phyloP scores from a whole-genome alignment of 257 asterid genomes.

The Solanum tarapatanum region DNA sequence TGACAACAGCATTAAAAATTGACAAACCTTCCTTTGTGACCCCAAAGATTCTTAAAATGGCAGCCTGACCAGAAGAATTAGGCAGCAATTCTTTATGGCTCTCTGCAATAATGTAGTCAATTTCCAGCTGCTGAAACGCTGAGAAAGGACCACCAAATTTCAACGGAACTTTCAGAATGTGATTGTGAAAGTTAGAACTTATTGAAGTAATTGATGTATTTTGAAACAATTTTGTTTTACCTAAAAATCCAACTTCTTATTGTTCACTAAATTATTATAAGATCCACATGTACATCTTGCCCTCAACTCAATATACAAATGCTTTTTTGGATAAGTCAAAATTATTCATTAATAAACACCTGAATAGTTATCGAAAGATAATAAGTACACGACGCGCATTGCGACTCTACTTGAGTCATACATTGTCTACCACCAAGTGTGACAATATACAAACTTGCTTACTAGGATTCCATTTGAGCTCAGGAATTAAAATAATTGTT shows the following conservation, averaged over 20 bases:
- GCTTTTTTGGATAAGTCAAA: neutral
- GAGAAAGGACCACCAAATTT: neutral
- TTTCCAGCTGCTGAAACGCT: slow-evolving; percentile 95
- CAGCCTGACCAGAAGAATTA: slow-evolving; percentile 66
- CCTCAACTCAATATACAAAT: neutral
- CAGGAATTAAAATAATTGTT: neutral
- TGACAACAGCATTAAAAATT: neutral
- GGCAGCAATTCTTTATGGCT: slow-evolving; percentile 64
- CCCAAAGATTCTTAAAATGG: slow-evolving; percentile 83
- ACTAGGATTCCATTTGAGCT: neutral
- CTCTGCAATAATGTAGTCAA: slow-evolving; percentile 77
- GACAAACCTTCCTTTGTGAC: slow-evolving; percentile 78
- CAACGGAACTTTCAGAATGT: neutral
- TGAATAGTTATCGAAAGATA: neutral
- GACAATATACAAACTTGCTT: neutral
- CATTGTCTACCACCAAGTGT: neutral
- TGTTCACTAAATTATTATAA: neutral
- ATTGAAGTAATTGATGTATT: neutral
- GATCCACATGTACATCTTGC: neutral
- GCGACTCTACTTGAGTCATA: neutral
- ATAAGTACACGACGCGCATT: neutral
- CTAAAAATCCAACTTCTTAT: neutral
- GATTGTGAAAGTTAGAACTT: neutral
- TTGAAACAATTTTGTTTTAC: neutral
- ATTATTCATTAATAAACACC: neutral